Evolutionary conservation across 2,329 filamentous ascomycete genomes (phyloP).

Genomic region (Mariannaea elegans): DNA sequence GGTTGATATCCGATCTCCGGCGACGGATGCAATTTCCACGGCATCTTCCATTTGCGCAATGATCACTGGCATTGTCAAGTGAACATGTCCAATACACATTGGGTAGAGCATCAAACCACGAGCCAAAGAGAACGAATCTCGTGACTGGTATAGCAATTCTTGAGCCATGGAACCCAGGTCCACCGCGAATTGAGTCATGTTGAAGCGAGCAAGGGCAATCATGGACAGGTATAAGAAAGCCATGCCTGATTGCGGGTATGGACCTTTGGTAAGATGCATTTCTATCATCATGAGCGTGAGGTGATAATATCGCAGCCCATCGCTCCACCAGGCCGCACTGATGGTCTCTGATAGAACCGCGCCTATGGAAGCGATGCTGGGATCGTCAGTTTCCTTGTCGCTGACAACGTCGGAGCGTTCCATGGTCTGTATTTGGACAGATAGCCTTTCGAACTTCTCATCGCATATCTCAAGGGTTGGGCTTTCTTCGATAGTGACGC

Average conservation of each 20-base stretch:
- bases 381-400: conserved; percentile 55
- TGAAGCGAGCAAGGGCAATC: conserved; percentile 74
- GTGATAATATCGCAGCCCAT: conserved; percentile 77
- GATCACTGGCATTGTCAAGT: conserved; percentile 67
- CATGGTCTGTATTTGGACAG: conserved; percentile 66
- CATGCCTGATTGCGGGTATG: conserved; percentile 75
- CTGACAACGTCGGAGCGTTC: conserved; percentile 59
- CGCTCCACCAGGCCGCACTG: conserved; percentile 77
- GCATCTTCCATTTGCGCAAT: conserved; percentile 70
- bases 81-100: conserved; percentile 75
- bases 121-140: conserved; percentile 72
- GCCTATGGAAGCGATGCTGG: conserved; percentile 69
- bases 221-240: conserved; percentile 74
- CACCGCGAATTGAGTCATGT: conserved; percentile 73
- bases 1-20: conserved; percentile 76
- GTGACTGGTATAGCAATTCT: conserved; percentile 69
- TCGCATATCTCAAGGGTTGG: conserved; percentile 83
- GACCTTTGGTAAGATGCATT: conserved; percentile 69
- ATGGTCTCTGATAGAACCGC: conserved; percentile 76
- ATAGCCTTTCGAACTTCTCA: conserved; percentile 71
- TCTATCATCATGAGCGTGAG: conserved; percentile 73
- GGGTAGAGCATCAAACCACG: conserved; percentile 75
- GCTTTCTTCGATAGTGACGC: conserved; percentile 69
- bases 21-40: conserved; percentile 70
- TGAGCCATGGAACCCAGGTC: conserved; percentile 71